A percentile compares a stretch with the other conserved stretches of the same genome.
These are phyloP conservation scores for Lecanosticta acicola DNA, from an alignment of 2,329 filamentous ascomycete genomes.

Conservation along the genomic window DNA sequence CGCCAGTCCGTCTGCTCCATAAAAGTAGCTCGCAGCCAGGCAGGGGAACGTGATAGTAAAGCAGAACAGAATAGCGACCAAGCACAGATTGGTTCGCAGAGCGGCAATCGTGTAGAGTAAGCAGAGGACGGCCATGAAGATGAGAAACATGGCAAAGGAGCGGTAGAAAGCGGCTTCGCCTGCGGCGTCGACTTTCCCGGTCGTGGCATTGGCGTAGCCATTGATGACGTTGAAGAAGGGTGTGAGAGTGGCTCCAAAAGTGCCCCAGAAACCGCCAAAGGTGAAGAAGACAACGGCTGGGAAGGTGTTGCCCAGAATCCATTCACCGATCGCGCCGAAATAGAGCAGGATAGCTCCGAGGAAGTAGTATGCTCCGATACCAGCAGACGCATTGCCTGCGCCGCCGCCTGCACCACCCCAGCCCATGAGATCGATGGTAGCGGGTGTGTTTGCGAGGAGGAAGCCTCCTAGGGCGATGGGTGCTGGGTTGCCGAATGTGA, in stretches of 20 bases:
- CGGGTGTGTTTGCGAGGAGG: constrained; percentile 12
- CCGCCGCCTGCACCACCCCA: too few relatives aligned
- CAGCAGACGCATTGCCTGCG: too few relatives aligned
- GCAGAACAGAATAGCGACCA: neutral
- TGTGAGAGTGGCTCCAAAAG: constrained; percentile 27
- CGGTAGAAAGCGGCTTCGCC: neutral
- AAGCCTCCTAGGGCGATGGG: constrained; percentile 15
- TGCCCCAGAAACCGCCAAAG: constrained; percentile 50
- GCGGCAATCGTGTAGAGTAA: neutral
- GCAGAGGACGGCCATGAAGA: neutral
- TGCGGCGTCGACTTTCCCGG: neutral
- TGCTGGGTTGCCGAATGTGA: constrained; percentile 22
- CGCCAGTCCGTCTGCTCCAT: neutral
- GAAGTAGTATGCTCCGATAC: too few relatives aligned
- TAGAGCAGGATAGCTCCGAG: neutral
- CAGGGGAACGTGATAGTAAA: neutral
- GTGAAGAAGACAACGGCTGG: constrained; percentile 49
- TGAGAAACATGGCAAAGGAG: neutral
- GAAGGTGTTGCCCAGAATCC: constrained; percentile 53
- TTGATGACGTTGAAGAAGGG: constrained; percentile 5
- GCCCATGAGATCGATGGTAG: constrained; percentile 16
- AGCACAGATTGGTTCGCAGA: neutral
- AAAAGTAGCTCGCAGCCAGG: too few relatives aligned
- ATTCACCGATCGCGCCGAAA: constrained; percentile 4
- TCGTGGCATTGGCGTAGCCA: too few relatives aligned